Evolutionary conservation across 1,284 basidiomycete species (phyloP).

Genomic region (Leccinum insolens): DNA sequence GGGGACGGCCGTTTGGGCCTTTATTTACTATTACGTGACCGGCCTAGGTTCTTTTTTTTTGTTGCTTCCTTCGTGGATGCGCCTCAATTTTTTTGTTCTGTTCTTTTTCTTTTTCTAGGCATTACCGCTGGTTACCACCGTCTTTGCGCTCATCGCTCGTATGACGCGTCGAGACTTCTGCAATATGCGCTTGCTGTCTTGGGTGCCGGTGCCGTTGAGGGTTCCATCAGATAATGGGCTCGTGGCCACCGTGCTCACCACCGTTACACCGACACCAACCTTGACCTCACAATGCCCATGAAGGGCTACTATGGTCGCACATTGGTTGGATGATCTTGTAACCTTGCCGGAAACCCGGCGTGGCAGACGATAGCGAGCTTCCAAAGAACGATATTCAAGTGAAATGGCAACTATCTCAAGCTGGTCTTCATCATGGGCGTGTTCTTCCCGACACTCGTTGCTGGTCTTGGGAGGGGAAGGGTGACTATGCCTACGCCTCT

Average conservation of each 20-base stretch:
- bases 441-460: slow-evolving; percentile 74
- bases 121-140: slow-evolving; percentile 89
- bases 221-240: neutral
- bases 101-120: slow-evolving; percentile 34
- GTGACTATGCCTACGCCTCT: slow-evolving; percentile 88
- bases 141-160: slow-evolving; percentile 90
- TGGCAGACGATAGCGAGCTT: slow-evolving; percentile 87
- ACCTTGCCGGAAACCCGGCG: slow-evolving; percentile 84
- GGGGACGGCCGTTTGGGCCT: slow-evolving; percentile 72
- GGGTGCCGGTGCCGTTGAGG: slow-evolving; percentile 77
- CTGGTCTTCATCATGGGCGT: slow-evolving; percentile 78
- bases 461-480: slow-evolving; percentile 78
- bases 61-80: slow-evolving; percentile 3
- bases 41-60: slow-evolving; percentile 61
- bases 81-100: neutral
- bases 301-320: slow-evolving; percentile 81
- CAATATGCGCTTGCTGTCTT: slow-evolving; percentile 79
- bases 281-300: slow-evolving; percentile 94
- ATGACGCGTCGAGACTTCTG: slow-evolving; percentile 83
- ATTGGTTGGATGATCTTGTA: slow-evolving; percentile 95
- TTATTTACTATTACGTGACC: slow-evolving; percentile 85
- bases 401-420: slow-evolving; percentile 84
- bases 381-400: slow-evolving; percentile 72
- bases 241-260: neutral
- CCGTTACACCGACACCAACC: slow-evolving; percentile 80